Base-by-base conservation (phyloP, 2,329 filamentous ascomycete species). In the Magnaporthiopsis incrustans region DNA sequence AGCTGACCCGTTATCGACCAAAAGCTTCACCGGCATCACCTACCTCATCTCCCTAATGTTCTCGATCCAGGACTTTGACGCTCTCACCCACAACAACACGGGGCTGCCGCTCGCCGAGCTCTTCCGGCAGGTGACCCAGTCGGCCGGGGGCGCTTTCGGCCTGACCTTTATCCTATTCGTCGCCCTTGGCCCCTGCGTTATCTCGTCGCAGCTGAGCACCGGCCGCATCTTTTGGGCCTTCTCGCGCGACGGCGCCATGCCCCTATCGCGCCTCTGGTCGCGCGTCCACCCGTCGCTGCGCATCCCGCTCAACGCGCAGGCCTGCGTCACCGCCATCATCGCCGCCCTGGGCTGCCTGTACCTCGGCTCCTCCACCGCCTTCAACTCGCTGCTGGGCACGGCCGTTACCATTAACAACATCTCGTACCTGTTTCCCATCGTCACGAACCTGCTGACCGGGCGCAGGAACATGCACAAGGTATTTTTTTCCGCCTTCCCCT, bases 21-120 rank as follows among this genome's bases (percentile, higher is more conserved):
- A 38, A 38, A 53, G 44, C 30, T 50, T 84, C 60, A 84, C 81
- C 0, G 78, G 79, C 4, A 68, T 82, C 15, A 73, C 76, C n/a
- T 83, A 82, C 67, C 73, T 81, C 2, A 74, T 84, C 33, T 74
- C 76, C 10, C 77, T 84, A 61, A 82, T 84, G 76, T 84, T 82
- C 68, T 79, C 76, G 1, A 77, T 82, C 60, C 78, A 80, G 59
- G 77, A 82, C 67, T 80, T 80, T 61, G 69, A 74, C 57, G 74
- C 73, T 1, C 73, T 84, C 0, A 73, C 77, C 63, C 69, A 69
- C 4, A 79, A 77, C 12, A 73, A 73, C 62, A 80, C 78, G 8
- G 75, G 76, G 1, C 73, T 81, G 8, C 79, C 79, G 0, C 72
- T 81, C 22, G 73, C 77, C 5, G 79, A 81, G 69, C 74, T 81